Evolutionary conservation across 1,284 basidiomycete species (phyloP), one percentile per base, ranked within the genome.

Genomic region (Flammula alnicola): DNA sequence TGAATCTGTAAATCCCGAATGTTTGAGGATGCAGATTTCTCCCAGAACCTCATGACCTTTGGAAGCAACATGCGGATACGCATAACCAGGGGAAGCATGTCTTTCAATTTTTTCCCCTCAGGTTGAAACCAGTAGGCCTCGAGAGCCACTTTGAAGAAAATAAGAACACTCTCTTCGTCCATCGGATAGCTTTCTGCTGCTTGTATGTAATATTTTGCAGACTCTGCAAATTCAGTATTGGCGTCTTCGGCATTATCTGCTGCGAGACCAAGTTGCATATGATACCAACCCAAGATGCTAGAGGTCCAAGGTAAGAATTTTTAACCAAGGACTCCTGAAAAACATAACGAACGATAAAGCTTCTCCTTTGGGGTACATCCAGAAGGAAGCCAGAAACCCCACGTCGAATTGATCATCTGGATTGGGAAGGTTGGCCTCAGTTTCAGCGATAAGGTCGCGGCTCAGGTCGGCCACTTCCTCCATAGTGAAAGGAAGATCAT

Each of bases 221-320:
- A 57, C 32, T 38, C 12, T 8, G 20, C 17, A n/a, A 53, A 56
- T 29, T 47, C 48, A 6, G 26, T 12, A 32, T 36, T 31, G 11
- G 47, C 47, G 12, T 44, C 42, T 40, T 57, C 39, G 20, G 54
- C 46, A 37, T 47, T 25, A 31, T 59, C 47, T 3, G 55, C 51
- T 16, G 43, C 29, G 5, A 56, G 29, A 23, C 57, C 51, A 22
- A 40, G 51, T 22, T 60, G 60, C 43, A 62, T 54, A 51, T 71
- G 63, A 55, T 62, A 70, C 63, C 67, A 72, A 0, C 66, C 72
- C 5, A 69, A 57, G 12, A 63, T 57, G 6, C 72, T 74, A 37
- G 35, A 26, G 22, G 30, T 40, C 14, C 5, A 39, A 20, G n/a
- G 12, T 10, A 12, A 31, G 41, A 12, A 31, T 11, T 7, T 38